Percentiles rank a stretch among this genome's conserved stretches.
These are phyloP conservation scores for Colletotrichum sublineola DNA, from an alignment of 2,329 filamentous ascomycete species.

Conservation along the genomic window DNA sequence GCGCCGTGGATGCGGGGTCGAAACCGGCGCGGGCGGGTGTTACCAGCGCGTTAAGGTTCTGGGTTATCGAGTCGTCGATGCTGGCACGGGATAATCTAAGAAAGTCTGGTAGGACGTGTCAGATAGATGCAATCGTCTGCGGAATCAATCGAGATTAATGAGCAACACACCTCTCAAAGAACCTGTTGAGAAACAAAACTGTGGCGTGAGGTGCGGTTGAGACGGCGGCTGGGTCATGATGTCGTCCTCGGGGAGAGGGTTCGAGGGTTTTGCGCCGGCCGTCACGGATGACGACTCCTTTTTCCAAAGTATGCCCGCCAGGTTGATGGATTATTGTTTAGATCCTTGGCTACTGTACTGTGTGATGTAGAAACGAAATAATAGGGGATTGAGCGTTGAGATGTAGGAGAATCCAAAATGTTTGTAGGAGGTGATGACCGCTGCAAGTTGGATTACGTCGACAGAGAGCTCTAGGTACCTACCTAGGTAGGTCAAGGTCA, in stretches of 20 bases:
- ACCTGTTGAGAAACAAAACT: constrained; percentile 82
- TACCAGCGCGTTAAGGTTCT: constrained; percentile 90
- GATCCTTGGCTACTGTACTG: background rate
- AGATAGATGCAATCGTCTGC: background rate
- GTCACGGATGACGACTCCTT: constrained; percentile 54
- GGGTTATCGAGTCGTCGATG: constrained; percentile 93
- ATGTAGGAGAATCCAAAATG: background rate
- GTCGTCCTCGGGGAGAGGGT: constrained; percentile 50
- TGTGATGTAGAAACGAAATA: background rate
- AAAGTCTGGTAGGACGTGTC: constrained; percentile 75
- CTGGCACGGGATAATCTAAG: constrained; percentile 85
- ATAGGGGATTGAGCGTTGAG: too few relatives aligned
- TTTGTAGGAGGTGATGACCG: background rate
- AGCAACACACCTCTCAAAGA: constrained; percentile 72
- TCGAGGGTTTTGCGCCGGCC: constrained; percentile 52
- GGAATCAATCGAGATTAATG: constrained; percentile 1
- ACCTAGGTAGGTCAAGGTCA: too few relatives aligned
- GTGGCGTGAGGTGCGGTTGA: constrained; percentile 72
- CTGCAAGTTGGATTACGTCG: constrained; percentile 18
- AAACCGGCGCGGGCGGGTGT: constrained; percentile 81
- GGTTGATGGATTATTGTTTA: constrained; percentile 48
- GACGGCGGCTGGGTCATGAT: constrained; percentile 62
- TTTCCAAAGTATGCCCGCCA: constrained; percentile 67
- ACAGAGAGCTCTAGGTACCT: background rate
- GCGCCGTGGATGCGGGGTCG: constrained; percentile 82